Evolutionary conservation across 108 stramenopile species (phyloP), one percentile per base, ranked within the genome.

Genomic region (Asterionellopsis glacialis): DNA sequence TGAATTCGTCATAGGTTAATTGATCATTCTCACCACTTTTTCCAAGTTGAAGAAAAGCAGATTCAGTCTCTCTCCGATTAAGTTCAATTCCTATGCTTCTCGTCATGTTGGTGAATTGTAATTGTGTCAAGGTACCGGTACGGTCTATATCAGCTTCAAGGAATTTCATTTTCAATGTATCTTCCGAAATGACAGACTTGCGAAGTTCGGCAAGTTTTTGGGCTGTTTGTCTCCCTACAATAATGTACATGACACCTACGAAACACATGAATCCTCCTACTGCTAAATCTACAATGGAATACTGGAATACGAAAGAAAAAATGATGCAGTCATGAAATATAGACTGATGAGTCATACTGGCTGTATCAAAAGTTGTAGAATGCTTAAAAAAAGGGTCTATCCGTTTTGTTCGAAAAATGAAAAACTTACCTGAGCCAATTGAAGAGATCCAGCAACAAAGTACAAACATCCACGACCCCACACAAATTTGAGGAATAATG

Each of bases 391-490:
- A 56, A n/a, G 33, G 15, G 16, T 24, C 55, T 56, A 56, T 38
- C 14, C 23, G 33, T 33, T 2, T 33, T 33, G 7, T 5, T 33
- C 33, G 7, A 33, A 33, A 33, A 61, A 11, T 18, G 38, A 14
- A 18, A 22, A 41, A 40, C 65, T 45, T 12, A 67, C 57, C 51
- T 77, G 76, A 50, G 67, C 52, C 10, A 78, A 23, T 50, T 74
- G 72, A 44, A 83, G 47, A 21, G 82, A 60, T 14, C 82, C 82
- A 11, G 65, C 62, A 24, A 83, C 45, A 59, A 83, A 80, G 63
- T 80, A 83, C 7, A 83, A 49, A 12, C 38, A 41, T 0, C 82
- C 82, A 38, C 82, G 64, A 41, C 82, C 82, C 65, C 78, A 74
- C 16, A 83, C 60, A 56, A 67, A 79, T 23, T 59, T 67, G 13